Evolutionary conservation across 352 stramenopile genomes (phyloP), one percentile per base, ranked within the genome.

Genomic region (Globisporangium acanthophoron): DNA sequence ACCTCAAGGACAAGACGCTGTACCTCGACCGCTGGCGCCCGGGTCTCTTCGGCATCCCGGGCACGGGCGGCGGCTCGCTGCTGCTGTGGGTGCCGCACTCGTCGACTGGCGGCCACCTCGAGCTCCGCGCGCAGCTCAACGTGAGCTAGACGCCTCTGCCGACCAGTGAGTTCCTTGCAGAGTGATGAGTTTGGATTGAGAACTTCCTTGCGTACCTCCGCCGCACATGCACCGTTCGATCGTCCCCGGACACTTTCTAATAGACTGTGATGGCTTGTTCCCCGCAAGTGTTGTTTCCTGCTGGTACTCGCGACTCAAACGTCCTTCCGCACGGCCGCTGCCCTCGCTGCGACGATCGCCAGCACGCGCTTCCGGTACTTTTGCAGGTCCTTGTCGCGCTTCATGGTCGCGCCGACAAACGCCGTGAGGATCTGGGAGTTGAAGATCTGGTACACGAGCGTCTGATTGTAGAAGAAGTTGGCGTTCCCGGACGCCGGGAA

Each of bases 391-490:
- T 94, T 94, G 72, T 94, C 85, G 31, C 82, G 78, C 43, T 91
- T 90, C 80, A 94, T 88, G 11, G 77, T 85, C 16, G 80, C 82
- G 11, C 73, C 72, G 11, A 94, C 74, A 40, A 94, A 94, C 52
- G 84, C 82, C 12, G 67, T 84, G 58, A 92, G 76, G 20, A 91
- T 63, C 58, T 90, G 80, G 0, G 80, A 85, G 61, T 79, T 81
- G 59, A 94, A 94, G 56, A 90, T 81, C 63, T 92, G 85, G 57
- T 90, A 94, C 51, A 94, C 80, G 47, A 94, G 67, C 39, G 85
- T 94, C 66, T 92, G 82, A 67, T 91, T 92, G 70, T 92, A 94
- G 56, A 90, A 94, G 62, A 94, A 94, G 58, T 94, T 94, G n/a
- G 85, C 80, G 62, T 94, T 94, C 21, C 85, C 85, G 11, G 82